Evolutionary conservation across 371 early-diverging fungal genomes (phyloP).

Genomic region (Apophysomyces sp.): DNA sequence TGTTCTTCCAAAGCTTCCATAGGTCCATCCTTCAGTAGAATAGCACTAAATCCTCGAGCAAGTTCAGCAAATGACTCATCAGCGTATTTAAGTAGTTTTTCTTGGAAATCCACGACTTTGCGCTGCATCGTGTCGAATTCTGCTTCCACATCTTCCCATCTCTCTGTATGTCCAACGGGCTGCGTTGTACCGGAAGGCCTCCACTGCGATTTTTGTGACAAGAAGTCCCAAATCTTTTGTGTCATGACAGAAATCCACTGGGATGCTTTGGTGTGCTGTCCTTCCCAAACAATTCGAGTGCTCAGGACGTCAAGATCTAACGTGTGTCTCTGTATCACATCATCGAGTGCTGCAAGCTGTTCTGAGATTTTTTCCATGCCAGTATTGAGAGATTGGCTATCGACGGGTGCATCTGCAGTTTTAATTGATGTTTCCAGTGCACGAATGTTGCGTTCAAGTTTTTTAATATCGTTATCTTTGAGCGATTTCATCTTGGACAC

Average conservation of each 20-base stretch:
- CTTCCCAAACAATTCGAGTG: slow-evolving; percentile 34
- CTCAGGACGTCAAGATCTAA: slow-evolving; percentile 21
- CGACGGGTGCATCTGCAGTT: slow-evolving; percentile 9
- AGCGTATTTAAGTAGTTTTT: background rate
- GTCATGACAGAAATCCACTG: slow-evolving; percentile 22
- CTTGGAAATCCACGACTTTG: background rate
- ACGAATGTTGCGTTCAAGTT: slow-evolving; percentile 20
- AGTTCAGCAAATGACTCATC: background rate
- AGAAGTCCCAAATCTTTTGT: slow-evolving; percentile 31
- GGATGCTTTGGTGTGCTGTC: slow-evolving; percentile 13
- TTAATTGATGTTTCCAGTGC: slow-evolving; percentile 11
- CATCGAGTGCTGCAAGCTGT: slow-evolving; percentile 18
- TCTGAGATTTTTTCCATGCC: slow-evolving; percentile 10
- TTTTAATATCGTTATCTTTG: slow-evolving; percentile 25
- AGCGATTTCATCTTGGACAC: slow-evolving; percentile 22
- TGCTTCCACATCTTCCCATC: background rate
- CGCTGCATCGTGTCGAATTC: background rate
- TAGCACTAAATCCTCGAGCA: background rate
- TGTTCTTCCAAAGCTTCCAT: background rate
- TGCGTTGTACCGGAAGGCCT: background rate
- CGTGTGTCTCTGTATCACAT: slow-evolving; percentile 19
- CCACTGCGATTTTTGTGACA: slow-evolving; percentile 36
- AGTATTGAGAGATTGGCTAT: slow-evolving; percentile 1
- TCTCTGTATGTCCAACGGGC: background rate
- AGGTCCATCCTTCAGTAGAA: background rate